Percentiles rank a stretch among this genome's conserved stretches.
Conservation (phyloP, 2,329 filamentous ascomycete species). For the Pseudocercospora vitis region DNA sequence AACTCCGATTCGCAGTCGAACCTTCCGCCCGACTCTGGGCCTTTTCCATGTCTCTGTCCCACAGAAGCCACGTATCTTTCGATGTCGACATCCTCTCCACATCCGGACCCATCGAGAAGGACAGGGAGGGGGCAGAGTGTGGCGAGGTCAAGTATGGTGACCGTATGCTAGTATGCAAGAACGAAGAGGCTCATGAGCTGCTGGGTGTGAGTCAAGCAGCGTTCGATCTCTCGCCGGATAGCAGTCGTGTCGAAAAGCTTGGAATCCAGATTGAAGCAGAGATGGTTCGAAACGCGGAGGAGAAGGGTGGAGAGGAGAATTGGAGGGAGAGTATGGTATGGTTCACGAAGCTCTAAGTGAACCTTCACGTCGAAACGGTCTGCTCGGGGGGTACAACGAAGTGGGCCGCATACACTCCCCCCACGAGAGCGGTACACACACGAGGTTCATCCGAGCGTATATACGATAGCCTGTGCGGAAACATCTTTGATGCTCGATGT, state of each 20-base stretch:
- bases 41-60: not conserved
- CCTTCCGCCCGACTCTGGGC: slow-evolving; percentile 2
- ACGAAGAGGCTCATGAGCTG: slow-evolving; percentile 7
- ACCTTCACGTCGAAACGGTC: no score
- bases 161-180: slow-evolving; percentile 8
- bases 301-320: slow-evolving; percentile 4
- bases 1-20: not conserved
- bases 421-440: no score
- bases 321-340: slow-evolving; percentile 26
- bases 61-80: slow-evolving; percentile 11
- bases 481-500: no score
- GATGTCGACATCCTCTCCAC: not conserved
- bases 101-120: slow-evolving; percentile 8
- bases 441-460: no score
- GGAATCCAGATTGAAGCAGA: slow-evolving; percentile 17
- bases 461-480: no score
- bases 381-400: no score
- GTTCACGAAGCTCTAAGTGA: slow-evolving; percentile 14
- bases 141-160: not conserved
- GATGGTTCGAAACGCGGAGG: slow-evolving; percentile 13
- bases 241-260: slow-evolving; percentile 2
- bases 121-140: not conserved
- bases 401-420: no score
- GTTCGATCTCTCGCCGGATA: slow-evolving; percentile 10
- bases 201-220: not conserved